Evolutionary conservation across 116 monocot species (phyloP).

Genomic region (Posidonia oceanica): DNA sequence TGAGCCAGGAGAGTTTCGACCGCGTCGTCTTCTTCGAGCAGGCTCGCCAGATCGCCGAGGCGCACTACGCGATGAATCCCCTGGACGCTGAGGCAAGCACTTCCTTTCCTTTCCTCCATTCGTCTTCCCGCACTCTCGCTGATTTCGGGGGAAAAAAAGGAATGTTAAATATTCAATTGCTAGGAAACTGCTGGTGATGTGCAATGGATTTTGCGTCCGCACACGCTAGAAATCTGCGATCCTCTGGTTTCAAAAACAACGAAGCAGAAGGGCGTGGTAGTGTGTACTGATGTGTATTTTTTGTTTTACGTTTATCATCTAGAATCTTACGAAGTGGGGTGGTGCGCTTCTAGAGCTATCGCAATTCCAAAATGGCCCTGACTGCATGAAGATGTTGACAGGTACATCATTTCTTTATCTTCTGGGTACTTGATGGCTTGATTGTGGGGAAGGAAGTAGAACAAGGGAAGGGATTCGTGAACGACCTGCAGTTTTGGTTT

Average conservation of each 20-base stretch:
- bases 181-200: no score
- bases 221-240: no score
- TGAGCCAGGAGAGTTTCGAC: conserved; percentile 39
- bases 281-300: not conserved
- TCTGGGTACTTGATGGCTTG: not conserved
- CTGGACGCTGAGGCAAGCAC: conserved; percentile 46
- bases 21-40: conserved; percentile 58
- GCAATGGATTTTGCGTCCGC: no score
- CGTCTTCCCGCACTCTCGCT: no score
- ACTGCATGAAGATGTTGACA: conserved; percentile 26
- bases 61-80: conserved; percentile 48
- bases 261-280: no score
- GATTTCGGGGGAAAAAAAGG: no score
- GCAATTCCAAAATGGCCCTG: conserved; percentile 35
- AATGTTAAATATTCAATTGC: no score
- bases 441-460: no score
- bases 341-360: conserved; percentile 58
- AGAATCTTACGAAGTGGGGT: conserved; percentile 85
- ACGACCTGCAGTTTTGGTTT: no score
- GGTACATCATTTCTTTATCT: conserved; percentile 10
- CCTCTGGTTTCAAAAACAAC: no score
- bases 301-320: conserved; percentile 3
- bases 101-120: not conserved
- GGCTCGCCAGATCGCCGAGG: conserved; percentile 58
- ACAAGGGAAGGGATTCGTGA: no score